A percentile compares a stretch with the other conserved stretches of the same genome.
These are phyloP conservation scores for Ophiobolus disseminans DNA, from an alignment of 2,329 filamentous ascomycete species.

Conservation along the genomic window DNA sequence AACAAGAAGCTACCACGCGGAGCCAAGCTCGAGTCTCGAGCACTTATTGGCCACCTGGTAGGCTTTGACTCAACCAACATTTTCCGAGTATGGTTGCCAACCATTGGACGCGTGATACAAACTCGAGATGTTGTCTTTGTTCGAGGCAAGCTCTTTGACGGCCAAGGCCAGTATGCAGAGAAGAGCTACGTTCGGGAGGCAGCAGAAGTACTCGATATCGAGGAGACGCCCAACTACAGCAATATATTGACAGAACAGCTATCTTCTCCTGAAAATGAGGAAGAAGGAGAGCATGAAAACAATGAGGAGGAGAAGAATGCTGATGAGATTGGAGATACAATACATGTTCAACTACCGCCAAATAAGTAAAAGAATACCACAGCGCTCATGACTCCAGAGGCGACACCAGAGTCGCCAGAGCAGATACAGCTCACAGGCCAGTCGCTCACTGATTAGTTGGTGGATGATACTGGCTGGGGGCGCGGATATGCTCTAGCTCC, in stretches of 20 bases:
- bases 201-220: constrained; percentile 1
- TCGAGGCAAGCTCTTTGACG: neutral
- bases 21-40: constrained; percentile 11
- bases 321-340: neutral
- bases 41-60: constrained; percentile 18
- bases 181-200: neutral
- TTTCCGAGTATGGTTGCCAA: constrained; percentile 14
- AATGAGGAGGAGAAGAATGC: neutral
- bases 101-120: constrained; percentile 1
- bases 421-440: neutral
- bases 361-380: neutral
- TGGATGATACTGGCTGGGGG: constrained; percentile 1
- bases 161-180: neutral
- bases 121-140: constrained; percentile 10
- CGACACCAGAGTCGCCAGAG: neutral
- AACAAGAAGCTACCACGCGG: neutral
- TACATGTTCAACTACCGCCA: neutral
- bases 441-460: neutral
- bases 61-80: constrained; percentile 20
- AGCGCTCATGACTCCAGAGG: neutral
- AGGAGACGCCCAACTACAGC: constrained; percentile 1
- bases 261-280: neutral
- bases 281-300: neutral
- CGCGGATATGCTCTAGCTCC: neutral
- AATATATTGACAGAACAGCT: constrained; percentile 1